Evolutionary conservation across 257 asterid species (phyloP).

Genomic region (Solanum etuberosum): DNA sequence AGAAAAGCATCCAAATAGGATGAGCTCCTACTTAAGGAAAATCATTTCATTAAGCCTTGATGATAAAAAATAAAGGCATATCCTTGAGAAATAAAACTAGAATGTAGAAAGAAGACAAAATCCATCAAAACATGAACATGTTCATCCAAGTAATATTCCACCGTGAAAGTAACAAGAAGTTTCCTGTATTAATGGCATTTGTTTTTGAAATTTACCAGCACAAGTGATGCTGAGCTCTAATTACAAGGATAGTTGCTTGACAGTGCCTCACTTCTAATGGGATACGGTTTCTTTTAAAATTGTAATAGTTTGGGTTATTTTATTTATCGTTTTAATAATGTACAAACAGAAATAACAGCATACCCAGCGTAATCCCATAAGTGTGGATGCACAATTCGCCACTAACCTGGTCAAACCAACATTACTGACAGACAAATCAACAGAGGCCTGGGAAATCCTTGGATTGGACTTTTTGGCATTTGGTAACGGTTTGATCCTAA

Average conservation of each 20-base stretch:
- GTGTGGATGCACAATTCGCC: background rate
- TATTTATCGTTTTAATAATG: background rate
- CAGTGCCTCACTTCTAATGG: background rate
- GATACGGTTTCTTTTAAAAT: background rate
- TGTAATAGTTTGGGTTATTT: background rate
- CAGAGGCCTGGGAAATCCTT: slow-evolving; percentile 27
- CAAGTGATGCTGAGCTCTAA: background rate
- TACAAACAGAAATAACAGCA: background rate
- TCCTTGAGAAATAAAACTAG: background rate
- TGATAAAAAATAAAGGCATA: background rate
- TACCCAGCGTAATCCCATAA: background rate
- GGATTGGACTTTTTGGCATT: slow-evolving; percentile 50
- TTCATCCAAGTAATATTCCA: background rate
- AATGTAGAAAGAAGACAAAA: background rate
- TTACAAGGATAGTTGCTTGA: background rate
- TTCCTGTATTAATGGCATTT: background rate
- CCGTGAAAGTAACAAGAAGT: background rate
- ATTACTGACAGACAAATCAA: slow-evolving; percentile 49
- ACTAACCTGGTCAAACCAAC: slow-evolving; percentile 54
- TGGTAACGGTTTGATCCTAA: slow-evolving; percentile 84
- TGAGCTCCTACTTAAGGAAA: slow-evolving; percentile 33
- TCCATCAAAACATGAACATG: background rate
- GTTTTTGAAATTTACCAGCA: background rate
- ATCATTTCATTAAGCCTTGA: background rate
- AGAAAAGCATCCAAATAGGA: slow-evolving; percentile 72